Conservation (phyloP, 306 rosid species). For the Mimosa pudica region DNA sequence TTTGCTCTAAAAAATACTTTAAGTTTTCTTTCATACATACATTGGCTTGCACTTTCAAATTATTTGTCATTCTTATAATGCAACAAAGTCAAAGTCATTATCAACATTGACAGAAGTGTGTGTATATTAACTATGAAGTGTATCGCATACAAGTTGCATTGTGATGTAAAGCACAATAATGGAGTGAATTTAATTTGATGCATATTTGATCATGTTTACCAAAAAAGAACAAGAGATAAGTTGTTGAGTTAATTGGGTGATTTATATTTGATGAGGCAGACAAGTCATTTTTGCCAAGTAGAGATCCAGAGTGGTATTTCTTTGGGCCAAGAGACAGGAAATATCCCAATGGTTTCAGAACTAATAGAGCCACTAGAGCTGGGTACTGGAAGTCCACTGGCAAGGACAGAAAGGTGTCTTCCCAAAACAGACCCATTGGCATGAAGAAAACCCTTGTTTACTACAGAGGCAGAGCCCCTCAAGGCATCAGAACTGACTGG, state of each 20-base stretch:
- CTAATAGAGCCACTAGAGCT: constrained; percentile 94
- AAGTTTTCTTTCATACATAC: not conserved
- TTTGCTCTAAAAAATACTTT: not conserved
- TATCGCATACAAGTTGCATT: not conserved
- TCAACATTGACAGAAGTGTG: not conserved
- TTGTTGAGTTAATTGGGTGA: constrained; percentile 26
- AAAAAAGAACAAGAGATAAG: not conserved
- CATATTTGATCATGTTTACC: not conserved
- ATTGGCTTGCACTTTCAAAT: not conserved
- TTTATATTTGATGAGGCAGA: constrained; percentile 47
- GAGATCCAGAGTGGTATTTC: constrained; percentile 99
- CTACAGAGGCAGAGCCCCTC: constrained; percentile 97
- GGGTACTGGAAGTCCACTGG: constrained; percentile 99
- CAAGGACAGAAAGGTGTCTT: constrained; percentile 74
- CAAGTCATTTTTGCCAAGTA: constrained; percentile 90
- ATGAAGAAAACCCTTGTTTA: constrained; percentile 98
- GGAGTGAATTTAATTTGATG: not conserved
- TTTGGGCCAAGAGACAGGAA: constrained; percentile 94
- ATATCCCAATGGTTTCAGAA: constrained; percentile 94
- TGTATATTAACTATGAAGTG: not conserved
- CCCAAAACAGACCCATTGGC: constrained; percentile 81
- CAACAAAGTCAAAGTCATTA: not conserved
- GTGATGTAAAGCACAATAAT: not conserved
- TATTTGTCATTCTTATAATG: not conserved
- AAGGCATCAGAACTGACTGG: constrained; percentile 95